A percentile compares a stretch with the other conserved stretches of the same genome.
These are phyloP conservation scores for Globisporangium sylvaticum DNA, from an alignment of 352 stramenopile species.

Conservation along the genomic window DNA sequence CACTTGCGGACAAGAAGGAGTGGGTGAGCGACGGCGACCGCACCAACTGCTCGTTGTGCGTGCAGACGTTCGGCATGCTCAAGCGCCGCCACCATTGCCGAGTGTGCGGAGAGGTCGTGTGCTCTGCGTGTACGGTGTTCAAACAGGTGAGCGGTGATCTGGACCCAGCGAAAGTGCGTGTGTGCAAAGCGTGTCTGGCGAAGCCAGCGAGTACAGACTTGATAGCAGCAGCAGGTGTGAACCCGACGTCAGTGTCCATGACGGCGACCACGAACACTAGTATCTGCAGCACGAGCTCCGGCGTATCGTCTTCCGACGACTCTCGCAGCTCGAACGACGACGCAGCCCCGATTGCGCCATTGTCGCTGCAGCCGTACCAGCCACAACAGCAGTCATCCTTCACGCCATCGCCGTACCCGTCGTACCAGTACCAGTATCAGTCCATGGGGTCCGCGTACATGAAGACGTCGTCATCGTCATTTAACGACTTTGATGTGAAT, in stretches of 20 bases:
- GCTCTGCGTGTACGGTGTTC: slow-evolving; percentile 70
- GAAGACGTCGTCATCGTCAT: slow-evolving; percentile 35
- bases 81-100: slow-evolving; percentile 84
- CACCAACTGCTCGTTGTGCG: slow-evolving; percentile 76
- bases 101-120: slow-evolving; percentile 86
- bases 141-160: slow-evolving; percentile 65
- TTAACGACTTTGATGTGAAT: slow-evolving; percentile 47
- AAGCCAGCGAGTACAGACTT: slow-evolving; percentile 41
- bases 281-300: slow-evolving; percentile 40
- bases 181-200: slow-evolving; percentile 75
- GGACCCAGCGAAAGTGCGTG: slow-evolving; percentile 53
- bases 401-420: background rate
- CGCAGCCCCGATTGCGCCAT: slow-evolving; percentile 8
- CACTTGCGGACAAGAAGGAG: slow-evolving; percentile 58
- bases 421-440: slow-evolving; percentile 9
- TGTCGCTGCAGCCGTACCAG: slow-evolving; percentile 1
- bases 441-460: slow-evolving; percentile 9
- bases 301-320: slow-evolving; percentile 39
- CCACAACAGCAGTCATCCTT: background rate
- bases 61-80: slow-evolving; percentile 77
- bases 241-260: slow-evolving; percentile 23
- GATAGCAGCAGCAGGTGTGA: background rate
- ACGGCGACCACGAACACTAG: slow-evolving; percentile 21
- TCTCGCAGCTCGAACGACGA: slow-evolving; percentile 27
- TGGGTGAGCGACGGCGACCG: slow-evolving; percentile 81